Evolutionary conservation across 139 green algal genomes (phyloP), one percentile per base, ranked within the genome.

Genomic region (Edaphochlamys debaryana): DNA sequence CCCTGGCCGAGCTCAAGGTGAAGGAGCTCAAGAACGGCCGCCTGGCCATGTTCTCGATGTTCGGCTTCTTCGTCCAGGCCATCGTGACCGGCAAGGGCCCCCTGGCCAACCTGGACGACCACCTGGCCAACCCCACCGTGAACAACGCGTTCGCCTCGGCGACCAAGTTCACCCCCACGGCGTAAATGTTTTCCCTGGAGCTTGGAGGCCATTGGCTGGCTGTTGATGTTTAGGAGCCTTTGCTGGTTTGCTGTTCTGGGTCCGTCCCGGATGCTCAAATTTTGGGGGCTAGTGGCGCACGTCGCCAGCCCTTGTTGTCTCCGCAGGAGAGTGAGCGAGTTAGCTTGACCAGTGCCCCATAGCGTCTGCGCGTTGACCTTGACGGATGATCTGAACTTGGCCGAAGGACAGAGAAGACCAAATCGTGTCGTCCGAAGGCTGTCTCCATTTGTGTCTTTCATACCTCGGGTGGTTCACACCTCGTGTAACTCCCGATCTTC

Each of bases 21-120:
- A 97, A 97, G 93, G 94, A 81, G 75, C 7, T 81, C 17, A 81
- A 81, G 75, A 81, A 81, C 93, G 94, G 96, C 73, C 94, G 96
- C 82, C 92, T 98, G 36, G 96, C 96, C 71, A 98, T 98, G 96
- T 93, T 99, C 86, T 94, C 94, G 82, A 96, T 97, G 89, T 91
- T 97, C 69, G 95, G 95, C 45, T 90, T 93, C 85, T 94, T 91
- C 87, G 86, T 95, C 45, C 90, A 93, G 90, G 90, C 90, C 82
- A 96, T 96, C 75, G 91, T 96, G 40, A 96, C 94, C 79, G 92
- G 92, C 86, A 92, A 96, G 92, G 92, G 86, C 68, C 86, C 82
- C 64, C 71, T 93, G 34, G 70, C 75, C 42, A 94, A 94, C 90
- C 88, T 97, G 80, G 73, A 91, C 67, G 88, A 92, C 60, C 95